Evolutionary conservation across 2,329 filamentous ascomycete genomes (phyloP).

Genomic region (Phyllosticta citriasiana): DNA sequence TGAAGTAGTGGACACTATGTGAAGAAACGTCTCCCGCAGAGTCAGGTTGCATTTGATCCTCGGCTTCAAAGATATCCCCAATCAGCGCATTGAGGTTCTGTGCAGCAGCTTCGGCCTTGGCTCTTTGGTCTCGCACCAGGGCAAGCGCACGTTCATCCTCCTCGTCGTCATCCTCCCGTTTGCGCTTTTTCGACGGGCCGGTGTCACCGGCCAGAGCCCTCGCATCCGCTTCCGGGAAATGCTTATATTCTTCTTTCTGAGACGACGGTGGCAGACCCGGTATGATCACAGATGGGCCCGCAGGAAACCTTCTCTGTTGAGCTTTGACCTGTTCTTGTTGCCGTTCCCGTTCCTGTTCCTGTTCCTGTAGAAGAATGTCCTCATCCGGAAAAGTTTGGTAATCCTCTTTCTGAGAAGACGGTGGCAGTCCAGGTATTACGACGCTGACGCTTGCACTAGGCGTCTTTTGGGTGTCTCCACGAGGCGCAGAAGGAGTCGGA

Average conservation of each 20-base stretch:
- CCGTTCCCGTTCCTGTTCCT: too few relatives aligned
- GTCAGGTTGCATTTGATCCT: constrained; percentile 52
- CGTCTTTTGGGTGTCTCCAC: neutral
- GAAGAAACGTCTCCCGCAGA: constrained; percentile 27
- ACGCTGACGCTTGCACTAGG: constrained; percentile 18
- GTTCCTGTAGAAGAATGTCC: constrained; percentile 7
- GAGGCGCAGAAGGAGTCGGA: neutral
- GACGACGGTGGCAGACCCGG: constrained; percentile 33
- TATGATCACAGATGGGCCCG: constrained; percentile 38
- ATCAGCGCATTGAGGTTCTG: constrained; percentile 61
- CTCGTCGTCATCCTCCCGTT: constrained; percentile 37
- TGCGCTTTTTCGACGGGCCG: constrained; percentile 39
- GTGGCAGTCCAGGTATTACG: constrained; percentile 36
- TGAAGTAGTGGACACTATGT: constrained; percentile 46
- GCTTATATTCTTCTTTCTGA: constrained; percentile 30
- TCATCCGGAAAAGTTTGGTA: constrained; percentile 31
- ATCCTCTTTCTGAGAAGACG: constrained; percentile 29
- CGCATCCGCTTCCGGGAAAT: constrained; percentile 26
- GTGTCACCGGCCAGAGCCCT: constrained; percentile 16
- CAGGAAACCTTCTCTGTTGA: constrained; percentile 8
- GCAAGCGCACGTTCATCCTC: constrained; percentile 49
- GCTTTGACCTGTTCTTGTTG: neutral
- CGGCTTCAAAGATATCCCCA: constrained; percentile 64
- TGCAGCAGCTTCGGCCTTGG: constrained; percentile 67
- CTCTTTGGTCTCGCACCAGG: constrained; percentile 64